These are phyloP conservation scores for Aspergillus luchuensis DNA, from an alignment of 2,329 filamentous ascomycete genomes.

Conservation along the genomic window DNA sequence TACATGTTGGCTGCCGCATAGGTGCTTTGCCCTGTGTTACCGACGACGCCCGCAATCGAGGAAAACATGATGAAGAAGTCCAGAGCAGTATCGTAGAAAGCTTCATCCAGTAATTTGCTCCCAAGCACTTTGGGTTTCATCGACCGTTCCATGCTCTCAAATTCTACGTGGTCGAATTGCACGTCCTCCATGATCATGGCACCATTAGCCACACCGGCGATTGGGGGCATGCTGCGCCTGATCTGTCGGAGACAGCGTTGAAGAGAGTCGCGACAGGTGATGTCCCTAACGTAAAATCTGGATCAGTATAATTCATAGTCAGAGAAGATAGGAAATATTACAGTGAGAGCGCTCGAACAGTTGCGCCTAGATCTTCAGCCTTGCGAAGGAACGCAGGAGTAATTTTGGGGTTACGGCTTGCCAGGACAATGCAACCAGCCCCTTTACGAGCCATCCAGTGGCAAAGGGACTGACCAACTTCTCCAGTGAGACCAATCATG, in stretches of 20 bases:
- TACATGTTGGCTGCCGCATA: conserved; percentile 52
- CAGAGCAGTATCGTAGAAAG: conserved; percentile 26
- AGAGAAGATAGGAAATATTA: background rate
- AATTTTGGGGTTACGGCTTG: conserved; percentile 29
- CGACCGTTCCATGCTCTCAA: conserved; percentile 31
- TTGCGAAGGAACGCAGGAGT: conserved; percentile 10
- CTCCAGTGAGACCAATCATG: conserved; percentile 29
- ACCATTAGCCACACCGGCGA: conserved; percentile 38
- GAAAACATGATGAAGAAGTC: conserved; percentile 46
- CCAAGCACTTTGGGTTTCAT: conserved; percentile 46
- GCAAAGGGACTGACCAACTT: conserved; percentile 27
- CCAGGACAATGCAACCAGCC: conserved; percentile 25
- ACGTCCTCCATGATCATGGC: conserved; percentile 42
- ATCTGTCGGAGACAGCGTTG: conserved; percentile 8
- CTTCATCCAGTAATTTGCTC: conserved; percentile 22
- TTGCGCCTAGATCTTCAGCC: background rate
- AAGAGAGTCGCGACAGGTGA: conserved; percentile 13
- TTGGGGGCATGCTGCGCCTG: conserved; percentile 9
- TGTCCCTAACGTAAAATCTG: background rate
- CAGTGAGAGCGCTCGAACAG: background rate
- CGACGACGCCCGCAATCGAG: conserved; percentile 28
- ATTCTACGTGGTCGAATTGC: conserved; percentile 35
- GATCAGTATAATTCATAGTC: background rate
- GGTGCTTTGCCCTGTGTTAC: conserved; percentile 44
- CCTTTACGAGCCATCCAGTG: conserved; percentile 31